Evolutionary conservation across 371 early-diverging fungal species (phyloP).

Genomic region (Actinomucor elegans): DNA sequence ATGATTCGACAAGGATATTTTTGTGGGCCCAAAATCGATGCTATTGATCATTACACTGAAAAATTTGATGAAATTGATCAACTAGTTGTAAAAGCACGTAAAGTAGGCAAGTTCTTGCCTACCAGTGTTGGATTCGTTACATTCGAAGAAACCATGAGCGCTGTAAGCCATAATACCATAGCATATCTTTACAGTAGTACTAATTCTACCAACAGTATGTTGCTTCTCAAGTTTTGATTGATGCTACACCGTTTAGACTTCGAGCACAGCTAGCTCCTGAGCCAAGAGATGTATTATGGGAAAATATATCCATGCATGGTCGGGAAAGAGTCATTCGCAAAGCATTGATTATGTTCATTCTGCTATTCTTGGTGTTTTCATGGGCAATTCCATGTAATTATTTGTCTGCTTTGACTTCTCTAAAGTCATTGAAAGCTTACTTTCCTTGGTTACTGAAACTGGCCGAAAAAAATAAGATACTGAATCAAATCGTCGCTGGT

Average conservation of each 20-base stretch:
- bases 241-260: conserved; percentile 69
- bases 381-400: conserved; percentile 58
- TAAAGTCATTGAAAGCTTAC: conserved; percentile 47
- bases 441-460: conserved; percentile 48
- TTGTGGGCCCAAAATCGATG: conserved; percentile 63
- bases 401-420: conserved; percentile 54
- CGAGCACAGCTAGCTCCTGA: conserved; percentile 72
- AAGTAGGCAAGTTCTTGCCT: conserved; percentile 52
- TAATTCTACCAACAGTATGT: conserved; percentile 47
- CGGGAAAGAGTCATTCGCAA: conserved; percentile 49
- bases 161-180: conserved; percentile 31
- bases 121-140: conserved; percentile 80
- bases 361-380: conserved; percentile 52
- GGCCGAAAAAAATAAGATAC: conserved; percentile 46
- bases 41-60: conserved; percentile 65
- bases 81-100: conserved; percentile 57
- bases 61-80: conserved; percentile 65
- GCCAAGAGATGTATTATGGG: conserved; percentile 77
- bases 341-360: conserved; percentile 39
- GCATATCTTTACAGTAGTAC: neutral
- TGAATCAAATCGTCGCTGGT: conserved; percentile 57
- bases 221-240: conserved; percentile 58
- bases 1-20: conserved; percentile 26
- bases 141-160: conserved; percentile 70
- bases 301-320: conserved; percentile 65